Evolutionary conservation across 2,329 filamentous ascomycete genomes (phyloP).

Genomic region (Teratosphaeria zuluensis): DNA sequence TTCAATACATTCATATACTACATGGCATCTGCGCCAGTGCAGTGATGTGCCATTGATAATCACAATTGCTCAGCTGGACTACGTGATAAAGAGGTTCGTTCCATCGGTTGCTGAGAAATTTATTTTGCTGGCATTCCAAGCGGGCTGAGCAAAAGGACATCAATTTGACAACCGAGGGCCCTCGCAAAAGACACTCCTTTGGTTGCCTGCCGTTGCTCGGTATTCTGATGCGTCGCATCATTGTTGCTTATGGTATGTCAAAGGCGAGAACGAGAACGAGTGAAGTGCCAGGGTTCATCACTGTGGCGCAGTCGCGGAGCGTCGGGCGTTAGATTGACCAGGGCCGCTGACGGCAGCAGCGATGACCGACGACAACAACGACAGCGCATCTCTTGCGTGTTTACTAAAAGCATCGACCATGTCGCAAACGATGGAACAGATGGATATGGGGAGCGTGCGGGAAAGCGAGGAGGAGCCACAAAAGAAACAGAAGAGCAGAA

Average conservation of each 20-base stretch:
- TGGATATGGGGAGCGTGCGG: slow-evolving; percentile 34
- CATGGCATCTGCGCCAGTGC: not conserved
- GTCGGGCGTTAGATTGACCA: not conserved
- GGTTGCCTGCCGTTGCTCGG: not conserved
- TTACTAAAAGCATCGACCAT: slow-evolving; percentile 17
- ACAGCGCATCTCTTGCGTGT: not conserved
- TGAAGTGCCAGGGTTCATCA: not conserved
- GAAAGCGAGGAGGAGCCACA: slow-evolving; percentile 31
- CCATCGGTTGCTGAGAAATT: not conserved
- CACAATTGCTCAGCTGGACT: not conserved
- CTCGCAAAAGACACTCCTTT: not conserved
- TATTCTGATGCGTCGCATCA: not conserved
- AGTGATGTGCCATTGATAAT: not conserved
- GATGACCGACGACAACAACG: not conserved
- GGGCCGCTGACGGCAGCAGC: not conserved
- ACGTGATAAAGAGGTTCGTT: not conserved
- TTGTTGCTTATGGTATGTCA: not conserved
- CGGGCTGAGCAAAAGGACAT: too few species aligned
- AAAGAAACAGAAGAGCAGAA: slow-evolving; percentile 81
- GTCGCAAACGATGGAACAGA: slow-evolving; percentile 38
- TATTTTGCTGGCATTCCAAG: too few species aligned
- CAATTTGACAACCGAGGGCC: not conserved
- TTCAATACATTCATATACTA: too few species aligned
- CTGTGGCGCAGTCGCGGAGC: not conserved
- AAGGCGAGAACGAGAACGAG: not conserved